Base-by-base conservation (phyloP, 1,284 basidiomycete genomes). In the Coriolopsis trogii region DNA sequence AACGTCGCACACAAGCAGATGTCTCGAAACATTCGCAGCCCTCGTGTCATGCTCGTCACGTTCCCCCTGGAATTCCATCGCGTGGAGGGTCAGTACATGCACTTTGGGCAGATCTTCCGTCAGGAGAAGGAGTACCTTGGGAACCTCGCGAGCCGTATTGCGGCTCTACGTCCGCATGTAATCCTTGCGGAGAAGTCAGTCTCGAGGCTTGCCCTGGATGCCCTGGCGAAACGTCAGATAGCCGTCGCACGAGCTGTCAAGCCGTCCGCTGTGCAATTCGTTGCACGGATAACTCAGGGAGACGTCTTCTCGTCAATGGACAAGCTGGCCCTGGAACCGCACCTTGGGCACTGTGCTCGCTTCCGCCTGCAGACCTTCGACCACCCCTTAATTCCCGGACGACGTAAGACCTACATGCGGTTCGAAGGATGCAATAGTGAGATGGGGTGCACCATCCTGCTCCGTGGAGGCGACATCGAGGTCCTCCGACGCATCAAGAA, bases 291-390 rank as follows among this genome's bases (percentile, higher is more conserved):
- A 82, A 98, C 95, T 3, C 94, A 98, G 67, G 91, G 92, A 10
- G 95, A 97, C 62, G 84, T 98, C 21, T 91, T 99, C 64, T 91
- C 92, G 4, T 98, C 95, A 2, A 95, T 98, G 78, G 95, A 98
- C 67, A 91, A 93, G 59, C 79, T 99, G 23, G 93, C 94, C 0
- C 74, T 95, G 50, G 93, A 97, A 65, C 94, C 95, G 4, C 85
- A 86, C 41, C 75, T 99, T 23, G 97, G 97, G 1, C 87, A 96
- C 60, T 98, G 95, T 65, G 77, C 83, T n/a, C 82, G 84, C 24
- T 96, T 95, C 67, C 81, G 85, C 37, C 83, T 98, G 18, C 93
- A 98, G 70, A 98, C 96, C 0, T 98, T 92, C 69, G 94, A 98
- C 63, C 94, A 98, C 69, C 82, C 85, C 5, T 75, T 94, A 28